Base-by-base conservation (phyloP, 805 yeast species). In the Diddensiella transvaalensis region DNA sequence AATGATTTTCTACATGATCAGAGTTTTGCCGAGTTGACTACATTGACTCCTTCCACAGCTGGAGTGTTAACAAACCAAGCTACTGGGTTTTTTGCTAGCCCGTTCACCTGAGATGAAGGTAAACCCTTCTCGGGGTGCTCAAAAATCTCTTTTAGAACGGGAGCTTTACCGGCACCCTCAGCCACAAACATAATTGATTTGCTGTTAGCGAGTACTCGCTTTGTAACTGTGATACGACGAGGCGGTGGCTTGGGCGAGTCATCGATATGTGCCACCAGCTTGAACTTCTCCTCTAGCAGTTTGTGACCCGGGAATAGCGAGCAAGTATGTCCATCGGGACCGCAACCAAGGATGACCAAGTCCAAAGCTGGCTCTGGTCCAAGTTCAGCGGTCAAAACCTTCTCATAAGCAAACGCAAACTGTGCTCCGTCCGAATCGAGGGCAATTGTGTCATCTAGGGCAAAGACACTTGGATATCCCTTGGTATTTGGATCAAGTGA, bases 291-390 rank as follows among this genome's bases (percentile, higher is more conserved):
- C 32, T 75, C 54, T 48, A 89, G 72, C 59, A 87, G 73, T 51
- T 66, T 59, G 65, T 88, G 96, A 33, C 84, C 89, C 10, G 96
- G 96, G 78, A 89, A 89, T 54, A 89, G 72, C 0, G 96, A 89
- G 70, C 96, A 87, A 3, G 96, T 89, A 66, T 89, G 97, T 33
- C 96, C 97, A 61, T 89, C 97, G 30, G 96, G 96, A 4, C 97
- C 97, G 65, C 93, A 85, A 19, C 97, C 97, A 54, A 89, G 74
- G 48, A 88, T 70, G 19, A 89, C 70, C 58, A 88, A 70, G 66
- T 89, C 96, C 26, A 78, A 60, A 1, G 54, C 46, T 17, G 63
- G 59, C 11, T 40, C 39, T 1, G 48, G 22, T 44, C 58, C 66
- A 23, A 82, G 60, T 50, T 66, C 61, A 19, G 58, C 62, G 6